Conservation (phyloP, 2,329 filamentous ascomycete genomes). For the Aureobasidium sp. region DNA sequence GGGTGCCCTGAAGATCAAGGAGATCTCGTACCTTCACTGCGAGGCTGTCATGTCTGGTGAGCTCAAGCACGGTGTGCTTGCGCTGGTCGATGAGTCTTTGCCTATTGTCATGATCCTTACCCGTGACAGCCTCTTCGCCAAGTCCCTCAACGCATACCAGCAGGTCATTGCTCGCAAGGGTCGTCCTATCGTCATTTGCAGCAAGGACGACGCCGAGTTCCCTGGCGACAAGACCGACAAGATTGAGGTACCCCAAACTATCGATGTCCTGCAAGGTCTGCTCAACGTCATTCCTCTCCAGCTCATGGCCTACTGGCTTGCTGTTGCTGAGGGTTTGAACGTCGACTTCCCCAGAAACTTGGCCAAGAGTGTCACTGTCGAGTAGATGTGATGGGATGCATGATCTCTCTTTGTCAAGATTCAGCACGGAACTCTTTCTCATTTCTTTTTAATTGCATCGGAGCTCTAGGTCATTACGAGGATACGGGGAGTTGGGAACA, state of each 20-base stretch:
- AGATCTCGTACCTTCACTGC: constrained; percentile 99
- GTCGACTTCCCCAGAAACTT: constrained; percentile 98
- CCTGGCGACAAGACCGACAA: constrained; percentile 80
- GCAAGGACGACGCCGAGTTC: constrained; percentile 83
- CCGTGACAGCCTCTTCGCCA: constrained; percentile 90
- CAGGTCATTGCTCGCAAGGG: constrained; percentile 95
- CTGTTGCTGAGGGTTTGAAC: constrained; percentile 89
- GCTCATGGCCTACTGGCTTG: constrained; percentile 98
- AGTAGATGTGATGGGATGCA: constrained; percentile 48
- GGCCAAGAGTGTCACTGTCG: constrained; percentile 97
- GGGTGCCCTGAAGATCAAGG: constrained; percentile 98
- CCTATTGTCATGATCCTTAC: constrained; percentile 99
- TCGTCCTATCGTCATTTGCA: constrained; percentile 98
- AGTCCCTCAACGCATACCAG: constrained; percentile 99
- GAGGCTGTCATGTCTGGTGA: constrained; percentile 99
- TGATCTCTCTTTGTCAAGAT: not conserved
- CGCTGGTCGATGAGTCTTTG: constrained; percentile 94
- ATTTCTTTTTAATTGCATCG: constrained; percentile 4
- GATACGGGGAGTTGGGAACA: constrained; percentile 1
- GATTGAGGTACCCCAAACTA: constrained; percentile 94
- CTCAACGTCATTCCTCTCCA: constrained; percentile 97
- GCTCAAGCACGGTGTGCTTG: constrained; percentile 96
- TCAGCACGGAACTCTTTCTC: not conserved
- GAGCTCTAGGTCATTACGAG: not conserved
- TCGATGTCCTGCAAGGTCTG: constrained; percentile 91